Evolutionary conservation across 164 flowering plant genomes (phyloP), one percentile per base, ranked within the genome.

Genomic region (Cinnamomum micranthum): DNA sequence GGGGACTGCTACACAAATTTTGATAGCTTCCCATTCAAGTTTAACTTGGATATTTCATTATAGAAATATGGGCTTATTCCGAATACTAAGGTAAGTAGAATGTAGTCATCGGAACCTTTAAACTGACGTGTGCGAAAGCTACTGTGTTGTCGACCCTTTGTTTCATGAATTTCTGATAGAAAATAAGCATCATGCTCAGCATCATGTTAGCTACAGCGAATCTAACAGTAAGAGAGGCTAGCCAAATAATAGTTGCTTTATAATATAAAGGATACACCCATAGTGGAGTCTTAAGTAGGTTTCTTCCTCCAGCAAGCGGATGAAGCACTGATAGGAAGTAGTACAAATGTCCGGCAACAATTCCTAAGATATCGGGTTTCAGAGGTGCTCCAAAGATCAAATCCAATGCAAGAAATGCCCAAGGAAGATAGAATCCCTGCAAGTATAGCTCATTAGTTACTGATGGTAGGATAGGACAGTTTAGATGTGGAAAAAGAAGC

Each of bases 401-500:
- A 69, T 87, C 88, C 47, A 88, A 2, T 1, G 80, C 87, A 13
- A 88, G 86, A 82, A 80, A 72, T 27, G 79, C 78, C 88, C 87
- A 88, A 2, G 90, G 90, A 59, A 88, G 86, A 79, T 87, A 87
- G 70, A 88, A 88, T 10, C 87, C 92, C 92, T 87, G 65, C 60
- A 71, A 60, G 63, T 35, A 69, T 64, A 73, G 59, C 14, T 60
- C n/a, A 20, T 50, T 20, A 63, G 60, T 19, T 70, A 67, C 22
- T 28, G 5, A 67, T 67, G 47, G 70, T 33, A 31, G 14, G 19
- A 64, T 15, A 6, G n/a, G 60, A 3, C 60, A 55, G 2, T 17
- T 2, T 24, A 64, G 24, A 20, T 20, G 13, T 64, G 28, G 22
- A 64, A 24, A 22, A 22, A 64, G 67, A 55, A 55, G n/a, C 60